Conservation (phyloP, 345 rosid species). For the Brassica rapa region DNA sequence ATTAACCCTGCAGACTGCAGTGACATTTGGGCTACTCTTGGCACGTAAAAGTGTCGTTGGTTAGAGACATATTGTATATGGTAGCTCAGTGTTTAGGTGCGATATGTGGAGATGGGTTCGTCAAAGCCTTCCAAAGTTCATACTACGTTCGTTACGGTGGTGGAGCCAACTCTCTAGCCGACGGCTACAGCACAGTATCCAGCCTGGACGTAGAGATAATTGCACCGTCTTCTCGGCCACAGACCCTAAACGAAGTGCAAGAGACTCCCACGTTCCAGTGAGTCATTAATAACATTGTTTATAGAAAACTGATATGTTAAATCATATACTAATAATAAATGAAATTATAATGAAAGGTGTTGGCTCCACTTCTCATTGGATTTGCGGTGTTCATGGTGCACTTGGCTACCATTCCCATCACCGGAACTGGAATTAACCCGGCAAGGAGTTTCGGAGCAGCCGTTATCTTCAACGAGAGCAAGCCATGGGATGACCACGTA, state of each 20-base stretch:
- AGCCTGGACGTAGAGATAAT: constrained; percentile 68
- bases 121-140: constrained; percentile 59
- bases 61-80: constrained; percentile 64
- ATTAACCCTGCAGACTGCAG: constrained; percentile 57
- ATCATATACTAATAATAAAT: not conserved
- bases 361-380: constrained; percentile 96
- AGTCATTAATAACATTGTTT: constrained; percentile 12
- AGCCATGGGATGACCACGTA: constrained; percentile 97
- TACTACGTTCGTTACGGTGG: constrained; percentile 57
- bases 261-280: constrained; percentile 70
- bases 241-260: constrained; percentile 62
- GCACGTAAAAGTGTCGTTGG: constrained; percentile 61
- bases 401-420: constrained; percentile 84
- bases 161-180: constrained; percentile 55
- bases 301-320: not conserved
- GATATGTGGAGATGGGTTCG: constrained; percentile 64
- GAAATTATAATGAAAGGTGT: constrained; percentile 50
- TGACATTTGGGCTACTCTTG: constrained; percentile 62
- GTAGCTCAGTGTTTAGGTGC: constrained; percentile 72
- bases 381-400: constrained; percentile 97
- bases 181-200: constrained; percentile 56
- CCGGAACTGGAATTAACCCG: constrained; percentile 96
- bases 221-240: constrained; percentile 70
- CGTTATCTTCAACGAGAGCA: constrained; percentile 67
- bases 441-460: constrained; percentile 98